phyloP scores from a whole-genome alignment of 129 eudicot genomes.

The Sambucus nigra region DNA sequence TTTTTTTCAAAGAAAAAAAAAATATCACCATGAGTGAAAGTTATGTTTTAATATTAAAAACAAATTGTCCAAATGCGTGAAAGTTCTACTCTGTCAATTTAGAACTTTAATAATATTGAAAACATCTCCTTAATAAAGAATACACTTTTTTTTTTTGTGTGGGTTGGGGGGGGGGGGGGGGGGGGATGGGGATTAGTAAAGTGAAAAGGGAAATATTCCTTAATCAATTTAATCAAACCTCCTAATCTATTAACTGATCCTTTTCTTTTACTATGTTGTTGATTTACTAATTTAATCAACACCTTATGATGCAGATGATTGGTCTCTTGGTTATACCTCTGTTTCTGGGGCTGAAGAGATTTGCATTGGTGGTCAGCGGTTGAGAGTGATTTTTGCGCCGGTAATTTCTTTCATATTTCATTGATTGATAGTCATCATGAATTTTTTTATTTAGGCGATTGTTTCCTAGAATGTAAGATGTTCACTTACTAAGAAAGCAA shows the following conservation, averaged over 20 bases:
- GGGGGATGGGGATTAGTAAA: too few relatives aligned
- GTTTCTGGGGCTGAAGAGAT: slow-evolving; percentile 78
- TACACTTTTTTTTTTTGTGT: too few relatives aligned
- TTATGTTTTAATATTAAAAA: too few relatives aligned
- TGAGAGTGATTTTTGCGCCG: slow-evolving; percentile 70
- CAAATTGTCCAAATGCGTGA: too few relatives aligned
- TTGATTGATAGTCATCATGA: background rate
- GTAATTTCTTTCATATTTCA: slow-evolving; percentile 24
- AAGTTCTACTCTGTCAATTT: too few relatives aligned
- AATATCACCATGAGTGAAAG: too few relatives aligned
- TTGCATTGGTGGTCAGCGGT: slow-evolving; percentile 68
- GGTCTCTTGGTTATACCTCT: slow-evolving; percentile 53
- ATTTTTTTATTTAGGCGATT: background rate
- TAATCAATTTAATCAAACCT: background rate
- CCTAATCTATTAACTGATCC: background rate
- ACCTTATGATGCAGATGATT: slow-evolving; percentile 43
- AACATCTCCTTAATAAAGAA: too few relatives aligned
- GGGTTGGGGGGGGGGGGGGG: too few relatives aligned
- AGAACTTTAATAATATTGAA: too few relatives aligned
- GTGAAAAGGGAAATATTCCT: background rate
- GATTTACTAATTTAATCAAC: slow-evolving; percentile 1
- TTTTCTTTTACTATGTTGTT: background rate
- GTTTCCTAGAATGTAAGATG: background rate
- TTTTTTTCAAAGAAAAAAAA: too few relatives aligned
- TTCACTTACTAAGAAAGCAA: background rate